Percentiles rank a stretch among this genome's conserved stretches.
Conservation (phyloP, 192 early-diverging fungal species). For the Gaertneriomyces semiglobifer region DNA sequence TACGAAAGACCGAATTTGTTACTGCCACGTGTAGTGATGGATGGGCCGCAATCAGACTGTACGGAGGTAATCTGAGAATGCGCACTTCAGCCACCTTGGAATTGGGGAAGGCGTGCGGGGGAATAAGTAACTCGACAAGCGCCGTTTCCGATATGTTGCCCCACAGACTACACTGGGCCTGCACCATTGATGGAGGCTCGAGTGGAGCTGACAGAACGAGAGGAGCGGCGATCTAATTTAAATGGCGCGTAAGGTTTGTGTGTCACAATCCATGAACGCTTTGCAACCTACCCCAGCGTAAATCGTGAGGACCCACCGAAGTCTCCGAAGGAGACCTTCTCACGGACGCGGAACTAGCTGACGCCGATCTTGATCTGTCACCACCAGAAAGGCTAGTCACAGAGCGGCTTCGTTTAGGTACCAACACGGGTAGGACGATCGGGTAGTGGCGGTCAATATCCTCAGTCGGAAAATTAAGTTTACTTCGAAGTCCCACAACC, state of each 20-base stretch:
- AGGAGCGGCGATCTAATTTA: conserved; percentile 15
- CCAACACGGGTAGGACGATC: not conserved
- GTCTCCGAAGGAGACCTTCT: conserved; percentile 3
- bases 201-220: conserved; percentile 27
- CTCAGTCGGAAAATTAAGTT: conserved; percentile 23
- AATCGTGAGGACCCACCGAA: conserved; percentile 6
- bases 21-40: no score
- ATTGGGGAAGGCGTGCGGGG: no score
- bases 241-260: no score
- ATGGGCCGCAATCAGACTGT: no score
- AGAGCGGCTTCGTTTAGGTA: not conserved
- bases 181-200: conserved; percentile 18
- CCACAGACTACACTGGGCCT: no score
- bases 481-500: conserved; percentile 13
- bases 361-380: conserved; percentile 4
- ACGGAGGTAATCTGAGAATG: no score
- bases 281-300: not conserved
- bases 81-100: no score
- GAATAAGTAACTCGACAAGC: no score
- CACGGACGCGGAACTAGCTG: conserved; percentile 15
- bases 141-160: no score
- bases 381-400: not conserved
- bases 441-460: conserved; percentile 35
- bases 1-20: no score
- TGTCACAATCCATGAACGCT: not conserved